Conservation (phyloP, 2,329 filamentous ascomycete genomes). For the Aspergillus vadensis region DNA sequence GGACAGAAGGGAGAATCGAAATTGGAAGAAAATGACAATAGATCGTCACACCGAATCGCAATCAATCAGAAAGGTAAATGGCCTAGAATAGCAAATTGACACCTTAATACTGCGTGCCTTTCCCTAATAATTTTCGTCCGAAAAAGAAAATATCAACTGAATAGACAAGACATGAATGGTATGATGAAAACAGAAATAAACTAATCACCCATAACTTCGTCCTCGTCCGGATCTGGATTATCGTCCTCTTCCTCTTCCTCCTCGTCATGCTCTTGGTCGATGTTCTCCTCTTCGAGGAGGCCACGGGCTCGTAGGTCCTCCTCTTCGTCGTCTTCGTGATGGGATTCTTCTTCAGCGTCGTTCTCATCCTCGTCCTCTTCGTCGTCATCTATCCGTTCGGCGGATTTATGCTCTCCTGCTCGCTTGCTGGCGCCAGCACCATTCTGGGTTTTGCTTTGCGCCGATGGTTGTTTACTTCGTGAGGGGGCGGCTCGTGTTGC, state of each 20-base stretch:
- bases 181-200: neutral
- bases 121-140: neutral
- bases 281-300: slow-evolving; percentile 34
- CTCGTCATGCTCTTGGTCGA: slow-evolving; percentile 46
- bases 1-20: neutral
- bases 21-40: slow-evolving; percentile 2
- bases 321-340: slow-evolving; percentile 36
- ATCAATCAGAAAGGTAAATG: neutral
- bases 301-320: slow-evolving; percentile 7
- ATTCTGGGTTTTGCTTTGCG: slow-evolving; percentile 14
- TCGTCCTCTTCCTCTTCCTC: slow-evolving; percentile 35
- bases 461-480: slow-evolving; percentile 38
- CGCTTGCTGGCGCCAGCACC: slow-evolving; percentile 23
- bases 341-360: slow-evolving; percentile 11
- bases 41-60: neutral
- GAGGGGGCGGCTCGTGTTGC: slow-evolving; percentile 20
- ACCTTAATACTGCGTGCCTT: neutral
- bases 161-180: neutral
- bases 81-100: neutral
- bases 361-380: slow-evolving; percentile 43
- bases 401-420: slow-evolving; percentile 33
- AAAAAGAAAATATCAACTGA: neutral
- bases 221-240: slow-evolving; percentile 38
- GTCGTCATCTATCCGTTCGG: slow-evolving; percentile 48
- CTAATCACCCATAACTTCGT: slow-evolving; percentile 49